Conservation (phyloP, 169 alveolate species). For the Eimeria acervulina region DNA sequence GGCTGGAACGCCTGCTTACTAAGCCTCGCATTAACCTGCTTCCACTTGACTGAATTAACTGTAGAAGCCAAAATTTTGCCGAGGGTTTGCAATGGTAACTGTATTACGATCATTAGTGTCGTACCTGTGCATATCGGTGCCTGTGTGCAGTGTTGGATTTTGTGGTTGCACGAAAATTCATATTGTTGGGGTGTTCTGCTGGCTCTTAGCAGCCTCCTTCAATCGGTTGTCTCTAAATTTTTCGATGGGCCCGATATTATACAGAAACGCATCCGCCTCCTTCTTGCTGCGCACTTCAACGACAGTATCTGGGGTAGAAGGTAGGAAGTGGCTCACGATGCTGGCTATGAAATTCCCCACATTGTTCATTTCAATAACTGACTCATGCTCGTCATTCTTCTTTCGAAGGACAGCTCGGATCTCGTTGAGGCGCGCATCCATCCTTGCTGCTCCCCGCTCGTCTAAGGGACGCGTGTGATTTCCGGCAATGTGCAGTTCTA, state of each 20-base stretch:
- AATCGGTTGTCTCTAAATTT: not conserved
- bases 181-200: not conserved
- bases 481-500: not conserved
- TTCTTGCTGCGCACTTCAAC: slow-evolving; percentile 27
- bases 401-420: not conserved
- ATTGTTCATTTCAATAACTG: not conserved
- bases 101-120: not conserved
- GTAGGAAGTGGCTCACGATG: not conserved
- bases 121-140: not conserved
- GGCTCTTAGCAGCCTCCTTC: not conserved
- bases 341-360: not conserved
- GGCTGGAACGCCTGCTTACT: not conserved
- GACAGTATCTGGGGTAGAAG: not conserved
- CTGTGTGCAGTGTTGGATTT: not conserved
- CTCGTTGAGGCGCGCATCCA: slow-evolving; percentile 5
- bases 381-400: slow-evolving; percentile 20
- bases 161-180: not conserved
- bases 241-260: slow-evolving; percentile 1
- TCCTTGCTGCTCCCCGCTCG: slow-evolving; percentile 12
- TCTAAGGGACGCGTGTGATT: slow-evolving; percentile 4
- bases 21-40: not conserved
- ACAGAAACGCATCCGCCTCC: not conserved
- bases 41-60: not conserved
- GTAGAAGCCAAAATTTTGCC: not conserved
- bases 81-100: not conserved